A percentile compares a stretch with the other conserved stretches of the same genome.
These are phyloP conservation scores for Yarrowia hollandica DNA, from an alignment of 805 yeast species.

Conservation along the genomic window DNA sequence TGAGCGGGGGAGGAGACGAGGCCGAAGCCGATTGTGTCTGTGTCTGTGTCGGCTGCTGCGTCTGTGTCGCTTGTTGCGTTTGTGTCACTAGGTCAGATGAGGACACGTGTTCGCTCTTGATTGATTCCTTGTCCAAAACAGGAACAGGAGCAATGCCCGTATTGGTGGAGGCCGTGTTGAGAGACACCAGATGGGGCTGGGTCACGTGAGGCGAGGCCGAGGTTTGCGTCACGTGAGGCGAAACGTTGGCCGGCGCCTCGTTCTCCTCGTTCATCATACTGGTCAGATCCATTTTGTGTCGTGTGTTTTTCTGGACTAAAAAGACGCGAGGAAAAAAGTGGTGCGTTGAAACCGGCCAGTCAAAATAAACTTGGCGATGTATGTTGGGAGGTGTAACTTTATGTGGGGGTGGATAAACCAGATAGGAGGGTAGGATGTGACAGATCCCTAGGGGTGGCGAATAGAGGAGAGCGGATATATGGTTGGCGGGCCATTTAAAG, in stretches of 20 bases:
- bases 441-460: too few relatives aligned
- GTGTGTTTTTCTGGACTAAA: too few relatives aligned
- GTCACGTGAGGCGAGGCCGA: background rate
- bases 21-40: too few relatives aligned
- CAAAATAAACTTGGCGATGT: slow-evolving; percentile 15
- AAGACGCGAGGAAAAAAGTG: background rate
- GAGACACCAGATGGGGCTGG: background rate
- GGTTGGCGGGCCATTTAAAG: background rate
- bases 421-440: too few relatives aligned
- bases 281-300: slow-evolving; percentile 8
- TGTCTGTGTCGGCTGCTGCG: too few relatives aligned
- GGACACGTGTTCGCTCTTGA: too few relatives aligned
- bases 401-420: too few relatives aligned
- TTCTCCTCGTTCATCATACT: slow-evolving; percentile 28
- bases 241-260: too few relatives aligned
- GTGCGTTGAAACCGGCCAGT: background rate
- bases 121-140: background rate
- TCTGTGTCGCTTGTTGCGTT: too few relatives aligned
- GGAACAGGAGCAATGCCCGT: slow-evolving; percentile 19
- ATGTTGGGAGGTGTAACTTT: slow-evolving; percentile 17
- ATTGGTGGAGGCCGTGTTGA: background rate
- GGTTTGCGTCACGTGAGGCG: background rate
- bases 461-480: too few relatives aligned
- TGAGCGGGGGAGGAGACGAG: slow-evolving; percentile 8
- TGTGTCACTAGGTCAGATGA: too few relatives aligned